Percentiles rank a stretch among this genome's conserved stretches.
Evolutionary conservation across 371 early-diverging fungal genomes (phyloP).

Genomic region (Mucor plumbeus): DNA sequence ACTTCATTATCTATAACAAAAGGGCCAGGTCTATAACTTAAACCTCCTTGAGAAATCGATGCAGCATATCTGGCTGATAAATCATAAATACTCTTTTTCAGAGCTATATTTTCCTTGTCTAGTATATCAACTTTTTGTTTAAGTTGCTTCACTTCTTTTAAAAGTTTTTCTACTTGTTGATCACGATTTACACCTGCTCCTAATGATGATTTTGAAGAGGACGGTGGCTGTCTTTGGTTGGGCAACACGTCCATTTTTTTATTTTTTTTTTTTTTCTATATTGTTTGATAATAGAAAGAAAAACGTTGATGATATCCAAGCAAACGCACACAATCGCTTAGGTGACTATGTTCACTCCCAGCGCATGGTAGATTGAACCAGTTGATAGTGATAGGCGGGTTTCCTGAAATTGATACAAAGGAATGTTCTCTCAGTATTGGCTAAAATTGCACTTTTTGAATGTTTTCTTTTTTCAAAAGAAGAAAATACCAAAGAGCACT

Average conservation of each 20-base stretch:
- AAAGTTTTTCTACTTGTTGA: constrained; percentile 64
- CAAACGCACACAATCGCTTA: no score
- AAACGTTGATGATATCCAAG: no score
- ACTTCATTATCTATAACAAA: constrained; percentile 51
- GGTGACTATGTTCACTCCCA: no score
- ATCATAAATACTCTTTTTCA: constrained; percentile 87
- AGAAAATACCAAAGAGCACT: no score
- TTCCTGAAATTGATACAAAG: no score
- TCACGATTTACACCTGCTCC: constrained; percentile 44
- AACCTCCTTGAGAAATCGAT: constrained; percentile 53
- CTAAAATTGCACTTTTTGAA: no score
- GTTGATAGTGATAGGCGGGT: no score
- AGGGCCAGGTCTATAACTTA: constrained; percentile 43
- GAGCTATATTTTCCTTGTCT: constrained; percentile 82
- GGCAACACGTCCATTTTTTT: constrained; percentile 44
- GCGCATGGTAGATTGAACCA: no score
- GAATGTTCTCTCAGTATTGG: no score
- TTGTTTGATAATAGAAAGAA: no score
- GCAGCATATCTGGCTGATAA: constrained; percentile 78
- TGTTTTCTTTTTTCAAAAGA: no score
- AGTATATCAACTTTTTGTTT: constrained; percentile 80
- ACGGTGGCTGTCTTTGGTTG: constrained; percentile 36
- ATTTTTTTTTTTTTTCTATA: no score
- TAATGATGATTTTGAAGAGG: constrained; percentile 25
- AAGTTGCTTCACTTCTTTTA: constrained; percentile 76